phyloP scores from a whole-genome alignment of 2,329 filamentous ascomycete species.

The Erysiphe neolycopersici region DNA sequence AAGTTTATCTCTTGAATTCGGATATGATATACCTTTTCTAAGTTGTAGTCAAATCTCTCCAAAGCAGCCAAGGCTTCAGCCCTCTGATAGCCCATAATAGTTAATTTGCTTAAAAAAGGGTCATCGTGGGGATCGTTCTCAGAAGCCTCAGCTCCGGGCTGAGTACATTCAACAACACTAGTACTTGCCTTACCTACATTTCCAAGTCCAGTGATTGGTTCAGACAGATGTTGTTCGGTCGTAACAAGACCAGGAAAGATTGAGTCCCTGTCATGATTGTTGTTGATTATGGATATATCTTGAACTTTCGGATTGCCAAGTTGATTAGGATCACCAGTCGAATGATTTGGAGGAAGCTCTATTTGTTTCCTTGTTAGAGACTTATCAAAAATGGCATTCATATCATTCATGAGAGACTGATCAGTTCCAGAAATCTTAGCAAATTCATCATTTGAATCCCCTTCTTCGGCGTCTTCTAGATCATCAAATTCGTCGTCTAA shows the following conservation, averaged over 20 bases:
- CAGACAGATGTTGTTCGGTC: constrained; percentile 5
- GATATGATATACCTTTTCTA: constrained; percentile 44
- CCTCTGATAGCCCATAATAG: constrained; percentile 65
- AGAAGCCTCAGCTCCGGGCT: constrained; percentile 40
- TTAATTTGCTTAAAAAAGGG: constrained; percentile 69
- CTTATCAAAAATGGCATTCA: constrained; percentile 61
- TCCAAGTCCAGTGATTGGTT: not conserved
- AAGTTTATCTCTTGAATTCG: not conserved
- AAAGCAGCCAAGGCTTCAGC: constrained; percentile 49
- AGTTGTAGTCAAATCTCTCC: constrained; percentile 88
- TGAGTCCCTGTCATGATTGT: constrained; percentile 72
- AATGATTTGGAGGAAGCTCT: constrained; percentile 11
- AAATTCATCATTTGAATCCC: constrained; percentile 54
- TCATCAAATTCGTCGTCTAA: constrained; percentile 67
- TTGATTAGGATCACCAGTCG: constrained; percentile 13
- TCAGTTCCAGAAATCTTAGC: constrained; percentile 34
- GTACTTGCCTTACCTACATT: constrained; percentile 2
- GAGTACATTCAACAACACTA: constrained; percentile 13
- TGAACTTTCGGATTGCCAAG: constrained; percentile 3
- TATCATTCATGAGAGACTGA: constrained; percentile 45
- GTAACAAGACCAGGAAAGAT: constrained; percentile 60
- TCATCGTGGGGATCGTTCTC: constrained; percentile 65
- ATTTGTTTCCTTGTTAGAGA: constrained; percentile 12
- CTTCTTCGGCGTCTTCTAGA: constrained; percentile 62
- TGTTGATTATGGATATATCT: constrained; percentile 15